Evolutionary conservation across 768 basidiomycete species (phyloP).

Genomic region (Boletellus ananiceps): DNA sequence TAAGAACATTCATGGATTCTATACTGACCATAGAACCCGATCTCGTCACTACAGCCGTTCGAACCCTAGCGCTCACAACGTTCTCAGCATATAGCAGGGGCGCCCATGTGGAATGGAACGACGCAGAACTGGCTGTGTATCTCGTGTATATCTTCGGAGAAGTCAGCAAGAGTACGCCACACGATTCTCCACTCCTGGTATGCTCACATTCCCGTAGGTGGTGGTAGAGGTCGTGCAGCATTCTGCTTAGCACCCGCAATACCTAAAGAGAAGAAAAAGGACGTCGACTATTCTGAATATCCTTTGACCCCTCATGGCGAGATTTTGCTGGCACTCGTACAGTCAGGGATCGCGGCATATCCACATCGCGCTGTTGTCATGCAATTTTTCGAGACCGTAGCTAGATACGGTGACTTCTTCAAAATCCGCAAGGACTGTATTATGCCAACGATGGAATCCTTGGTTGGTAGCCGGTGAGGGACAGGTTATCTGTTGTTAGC

Average conservation of each 20-base stretch:
- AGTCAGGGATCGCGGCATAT: constrained; percentile 76
- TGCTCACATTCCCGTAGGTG: constrained; percentile 39
- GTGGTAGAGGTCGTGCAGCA: constrained; percentile 76
- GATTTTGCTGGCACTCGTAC: constrained; percentile 78
- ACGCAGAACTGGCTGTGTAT: constrained; percentile 91
- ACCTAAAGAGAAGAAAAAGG: constrained; percentile 63
- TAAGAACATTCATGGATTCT: constrained; percentile 83
- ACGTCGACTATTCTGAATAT: constrained; percentile 69
- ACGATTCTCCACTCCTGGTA: background rate
- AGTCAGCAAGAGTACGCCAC: constrained; percentile 73
- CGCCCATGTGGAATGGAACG: constrained; percentile 75
- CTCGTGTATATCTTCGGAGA: constrained; percentile 93
- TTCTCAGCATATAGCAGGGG: constrained; percentile 64
- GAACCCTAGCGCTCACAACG: constrained; percentile 67
- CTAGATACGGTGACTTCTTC: constrained; percentile 97
- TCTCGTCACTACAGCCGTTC: constrained; percentile 76
- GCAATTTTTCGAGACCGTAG: constrained; percentile 89
- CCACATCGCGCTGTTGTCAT: constrained; percentile 81
- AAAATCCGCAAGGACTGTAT: constrained; percentile 88
- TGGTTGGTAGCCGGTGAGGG: constrained; percentile 77
- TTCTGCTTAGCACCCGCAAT: constrained; percentile 77
- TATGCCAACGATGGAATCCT: constrained; percentile 79
- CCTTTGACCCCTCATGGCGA: constrained; percentile 89
- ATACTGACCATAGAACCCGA: constrained; percentile 81
- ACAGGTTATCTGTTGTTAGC: background rate